A percentile compares a stretch with the other conserved stretches of the same genome.
These are phyloP conservation scores for Curvularia sp. DNA, from an alignment of 2,329 filamentous ascomycete species.

Conservation along the genomic window DNA sequence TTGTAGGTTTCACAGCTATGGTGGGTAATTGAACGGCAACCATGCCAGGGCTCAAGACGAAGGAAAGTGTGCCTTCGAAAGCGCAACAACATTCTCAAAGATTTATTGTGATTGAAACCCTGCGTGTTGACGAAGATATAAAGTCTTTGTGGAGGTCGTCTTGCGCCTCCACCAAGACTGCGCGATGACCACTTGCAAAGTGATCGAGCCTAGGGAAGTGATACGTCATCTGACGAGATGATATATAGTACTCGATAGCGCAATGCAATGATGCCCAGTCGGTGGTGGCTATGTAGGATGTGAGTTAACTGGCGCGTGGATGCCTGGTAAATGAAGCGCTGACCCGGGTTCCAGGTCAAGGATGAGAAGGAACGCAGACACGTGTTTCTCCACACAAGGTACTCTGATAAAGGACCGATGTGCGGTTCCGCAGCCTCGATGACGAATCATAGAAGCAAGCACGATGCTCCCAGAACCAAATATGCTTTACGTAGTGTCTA, in stretches of 20 bases:
- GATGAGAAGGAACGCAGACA: neutral
- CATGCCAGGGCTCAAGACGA: neutral
- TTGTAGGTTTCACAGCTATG: neutral
- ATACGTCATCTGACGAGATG: conserved; percentile 18
- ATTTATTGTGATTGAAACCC: neutral
- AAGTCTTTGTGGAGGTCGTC: neutral
- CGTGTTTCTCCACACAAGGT: neutral
- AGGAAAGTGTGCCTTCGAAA: neutral
- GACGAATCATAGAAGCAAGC: neutral
- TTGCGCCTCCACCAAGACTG: neutral
- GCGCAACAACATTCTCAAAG: neutral
- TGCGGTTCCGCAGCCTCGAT: neutral
- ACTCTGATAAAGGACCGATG: neutral
- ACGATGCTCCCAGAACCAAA: neutral
- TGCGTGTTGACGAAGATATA: neutral
- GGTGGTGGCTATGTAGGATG: neutral
- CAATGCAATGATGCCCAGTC: conserved; percentile 32
- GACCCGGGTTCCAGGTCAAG: neutral
- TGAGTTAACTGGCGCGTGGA: neutral
- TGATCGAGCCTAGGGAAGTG: neutral
- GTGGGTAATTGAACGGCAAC: neutral
- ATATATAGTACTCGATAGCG: conserved; percentile 30
- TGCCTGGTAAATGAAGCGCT: conserved; percentile 7
- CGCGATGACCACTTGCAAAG: neutral
- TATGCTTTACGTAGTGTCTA: neutral